A percentile compares a stretch with the other conserved stretches of the same genome.
phyloP scores from a whole-genome alignment of 1,284 basidiomycete species.

The Leccinum griseonigrum region DNA sequence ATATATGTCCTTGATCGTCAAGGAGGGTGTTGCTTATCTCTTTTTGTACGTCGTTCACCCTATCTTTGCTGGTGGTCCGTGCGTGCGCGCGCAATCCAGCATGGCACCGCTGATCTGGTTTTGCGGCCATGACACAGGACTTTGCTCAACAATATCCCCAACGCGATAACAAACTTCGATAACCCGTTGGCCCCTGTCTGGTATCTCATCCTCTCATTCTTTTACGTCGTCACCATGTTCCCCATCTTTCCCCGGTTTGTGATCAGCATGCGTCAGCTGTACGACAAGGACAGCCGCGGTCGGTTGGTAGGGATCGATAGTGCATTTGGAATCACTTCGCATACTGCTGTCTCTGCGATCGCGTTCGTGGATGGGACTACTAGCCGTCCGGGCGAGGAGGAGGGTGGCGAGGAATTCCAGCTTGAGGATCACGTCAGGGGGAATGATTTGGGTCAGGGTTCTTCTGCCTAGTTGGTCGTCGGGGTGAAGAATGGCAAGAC shows the following conservation, averaged over 20 bases:
- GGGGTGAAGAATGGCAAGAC: neutral
- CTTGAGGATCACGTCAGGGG: neutral
- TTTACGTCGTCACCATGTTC: neutral
- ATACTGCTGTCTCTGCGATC: too few relatives aligned
- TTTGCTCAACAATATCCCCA: neutral
- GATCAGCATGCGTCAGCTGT: too few relatives aligned
- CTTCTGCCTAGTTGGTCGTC: neutral
- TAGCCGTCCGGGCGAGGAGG: neutral
- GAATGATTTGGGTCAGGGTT: neutral
- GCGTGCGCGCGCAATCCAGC: neutral
- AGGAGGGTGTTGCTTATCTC: neutral
- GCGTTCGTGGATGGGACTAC: too few relatives aligned
- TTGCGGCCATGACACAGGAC: neutral
- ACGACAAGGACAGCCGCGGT: too few relatives aligned
- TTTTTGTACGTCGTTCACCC: neutral
- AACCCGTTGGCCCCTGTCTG: neutral
- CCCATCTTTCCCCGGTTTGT: too few relatives aligned
- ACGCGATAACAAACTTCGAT: neutral
- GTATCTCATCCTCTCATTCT: neutral
- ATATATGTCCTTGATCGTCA: too few relatives aligned
- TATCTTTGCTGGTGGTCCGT: neutral
- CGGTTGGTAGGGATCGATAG: too few relatives aligned
- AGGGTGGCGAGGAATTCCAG: neutral
- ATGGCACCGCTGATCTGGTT: neutral
- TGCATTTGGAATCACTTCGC: too few relatives aligned